Evolutionary conservation across 1,139 yeast species (phyloP).

Genomic region (Pichia sp.): DNA sequence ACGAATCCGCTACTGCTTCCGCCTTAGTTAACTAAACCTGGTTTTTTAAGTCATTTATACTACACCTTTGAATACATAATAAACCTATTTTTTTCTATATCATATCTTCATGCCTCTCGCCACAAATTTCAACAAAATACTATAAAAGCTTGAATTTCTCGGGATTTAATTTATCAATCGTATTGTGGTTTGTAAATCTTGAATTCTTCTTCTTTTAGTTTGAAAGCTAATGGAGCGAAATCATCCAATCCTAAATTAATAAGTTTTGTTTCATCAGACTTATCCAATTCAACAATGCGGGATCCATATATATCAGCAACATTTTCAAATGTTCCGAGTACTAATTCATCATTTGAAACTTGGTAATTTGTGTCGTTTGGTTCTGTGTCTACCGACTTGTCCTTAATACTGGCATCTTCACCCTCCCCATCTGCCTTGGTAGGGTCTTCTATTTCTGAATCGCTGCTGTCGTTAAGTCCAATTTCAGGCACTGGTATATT

Average conservation of each 20-base stretch:
- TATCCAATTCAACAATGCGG: constrained; percentile 9
- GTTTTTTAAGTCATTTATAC: constrained; percentile 7
- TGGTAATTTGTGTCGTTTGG: constrained; percentile 4
- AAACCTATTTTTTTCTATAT: constrained; percentile 7
- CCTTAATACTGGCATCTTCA: constrained; percentile 16
- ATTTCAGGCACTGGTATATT: constrained; percentile 35
- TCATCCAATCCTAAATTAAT: constrained; percentile 22
- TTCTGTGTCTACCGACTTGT: constrained; percentile 17
- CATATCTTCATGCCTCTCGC: neutral
- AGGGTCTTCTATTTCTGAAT: constrained; percentile 25
- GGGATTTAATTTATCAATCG: constrained; percentile 1
- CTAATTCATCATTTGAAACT: constrained; percentile 10
- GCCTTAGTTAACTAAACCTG: constrained; percentile 89
- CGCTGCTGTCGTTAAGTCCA: constrained; percentile 30
- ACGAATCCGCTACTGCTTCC: constrained; percentile 99
- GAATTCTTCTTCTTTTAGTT: constrained; percentile 38
- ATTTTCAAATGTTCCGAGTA: constrained; percentile 11
- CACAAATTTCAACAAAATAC: neutral
- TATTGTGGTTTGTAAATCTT: constrained; percentile 39
- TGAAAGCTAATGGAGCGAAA: constrained; percentile 37
- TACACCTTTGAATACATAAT: constrained; percentile 4
- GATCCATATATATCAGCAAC: constrained; percentile 9
- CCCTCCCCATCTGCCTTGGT: constrained; percentile 7
- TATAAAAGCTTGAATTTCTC: neutral
- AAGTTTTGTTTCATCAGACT: constrained; percentile 17